Base-by-base conservation (phyloP, 768 basidiomycete genomes). In the Rhodocollybia butyracea region DNA sequence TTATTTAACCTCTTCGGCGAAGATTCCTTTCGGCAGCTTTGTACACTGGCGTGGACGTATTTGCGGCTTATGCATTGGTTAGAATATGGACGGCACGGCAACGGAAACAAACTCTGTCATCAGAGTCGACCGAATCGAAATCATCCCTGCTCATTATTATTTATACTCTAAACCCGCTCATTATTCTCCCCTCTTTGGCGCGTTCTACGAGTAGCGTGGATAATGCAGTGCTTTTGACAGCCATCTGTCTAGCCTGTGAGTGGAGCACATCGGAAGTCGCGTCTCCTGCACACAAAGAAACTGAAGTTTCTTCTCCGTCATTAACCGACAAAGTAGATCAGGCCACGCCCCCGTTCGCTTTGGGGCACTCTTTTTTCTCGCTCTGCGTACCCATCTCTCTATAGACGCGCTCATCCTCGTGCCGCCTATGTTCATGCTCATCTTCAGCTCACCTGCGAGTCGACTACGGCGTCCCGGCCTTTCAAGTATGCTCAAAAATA, bases 161-260 rank as follows among this genome's bases (percentile, higher is more conserved):
- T 7, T 95, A 88, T 70, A 81, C 97, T 19, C 68, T 96, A 47
- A 97, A 98, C 61, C 97, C 97, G 2, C 97, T 97, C 67, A 70
- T 90, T 7, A 68, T 96, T 55, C 74, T 94, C 1, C 84, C 94
- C 0, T 86, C 84, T 29, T 74, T 96, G 6, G 89, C 93, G 0
- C 73, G 85, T 11, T 95, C 95, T 0, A 91, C 91, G 0, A 88
- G 92, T 0, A 80, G 84, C 2, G 74, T 98, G 15, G 92, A 96
- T 64, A 96, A 91, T 65, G 75, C 85, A 1, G 68, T 91, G 5
- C 72, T 84, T 27, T 73, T 96, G 2, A 61, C 88, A 1, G 64
- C 86, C 3, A 67, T 97, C 38, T 80, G 85, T 75, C 86, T 85
- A 61, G 91, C 90, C 1, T 76, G 82, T 32, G 76, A 82, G 92